Evolutionary conservation across 2,329 filamentous ascomycete genomes (phyloP).

Genomic region (Trichoderma lentiforme): DNA sequence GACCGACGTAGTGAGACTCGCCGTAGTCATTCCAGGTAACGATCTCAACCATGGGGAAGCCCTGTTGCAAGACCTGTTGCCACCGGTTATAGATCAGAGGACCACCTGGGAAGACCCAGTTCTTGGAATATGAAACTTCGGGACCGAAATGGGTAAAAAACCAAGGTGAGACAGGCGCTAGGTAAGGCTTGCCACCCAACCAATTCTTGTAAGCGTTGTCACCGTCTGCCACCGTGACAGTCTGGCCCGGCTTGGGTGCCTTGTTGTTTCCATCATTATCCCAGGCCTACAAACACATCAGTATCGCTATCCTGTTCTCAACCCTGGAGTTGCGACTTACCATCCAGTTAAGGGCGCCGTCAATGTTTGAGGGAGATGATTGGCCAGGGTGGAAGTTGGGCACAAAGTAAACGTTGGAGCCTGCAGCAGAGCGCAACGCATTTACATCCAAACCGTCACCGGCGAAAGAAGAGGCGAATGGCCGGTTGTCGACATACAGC

Average conservation of each 20-base stretch:
- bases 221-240: conserved; percentile 34
- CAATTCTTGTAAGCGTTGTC: conserved; percentile 34
- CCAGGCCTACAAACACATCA: conserved; percentile 33
- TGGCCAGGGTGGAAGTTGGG: conserved; percentile 47
- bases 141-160: conserved; percentile 50
- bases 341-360: conserved; percentile 47
- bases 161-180: conserved; percentile 43
- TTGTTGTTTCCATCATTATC: conserved; percentile 45
- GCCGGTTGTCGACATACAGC: conserved; percentile 46
- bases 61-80: conserved; percentile 43
- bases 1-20: conserved; percentile 54
- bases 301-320: background rate
- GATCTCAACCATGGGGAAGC: conserved; percentile 47
- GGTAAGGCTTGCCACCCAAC: conserved; percentile 44
- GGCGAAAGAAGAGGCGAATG: conserved; percentile 53
- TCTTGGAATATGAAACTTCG: conserved; percentile 32
- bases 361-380: conserved; percentile 37
- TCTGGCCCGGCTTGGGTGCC: conserved; percentile 38
- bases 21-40: conserved; percentile 51
- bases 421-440: conserved; percentile 40
- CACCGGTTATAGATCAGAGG: conserved; percentile 58
- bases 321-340: background rate
- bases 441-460: conserved; percentile 45
- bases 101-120: conserved; percentile 58
- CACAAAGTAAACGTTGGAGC: conserved; percentile 45